Base-by-base conservation (phyloP, 1,284 basidiomycete genomes). In the Sphaerobolus stellatus region DNA sequence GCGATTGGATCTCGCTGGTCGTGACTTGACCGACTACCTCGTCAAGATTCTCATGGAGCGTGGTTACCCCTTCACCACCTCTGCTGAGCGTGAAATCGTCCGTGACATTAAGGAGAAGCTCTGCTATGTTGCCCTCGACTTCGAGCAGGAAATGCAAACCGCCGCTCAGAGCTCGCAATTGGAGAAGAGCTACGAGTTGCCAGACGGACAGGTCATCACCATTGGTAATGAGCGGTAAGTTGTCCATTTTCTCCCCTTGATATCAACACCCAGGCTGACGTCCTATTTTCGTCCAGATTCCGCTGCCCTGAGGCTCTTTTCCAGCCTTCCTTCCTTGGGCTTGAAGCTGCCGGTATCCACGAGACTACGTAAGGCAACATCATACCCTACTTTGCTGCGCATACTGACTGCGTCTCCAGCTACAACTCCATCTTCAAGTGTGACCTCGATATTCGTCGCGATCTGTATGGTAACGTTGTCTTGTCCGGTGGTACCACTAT, bases 41-140 rank as follows among this genome's bases (percentile, higher is more conserved):
- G 86, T 92, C 80, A 96, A 94, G 83, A 91, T 93, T 72, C 75
- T 97, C 68, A 90, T 84, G 75, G 94, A 97, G 80, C 88, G 94
- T 66, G 94, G 94, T 30, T 96, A 98, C 79, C 83, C 86, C 56
- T 96, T 97, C 86, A 94, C 90, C 67, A 97, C 90, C 64, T 90
- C 91, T 20, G 92, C 93, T 58, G 93, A 95, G 79, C 86, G 90
- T 70, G 94, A 96, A 85, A 94, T 97, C 60, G 94, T 97, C 68
- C 86, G 94, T 67, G 94, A 97, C 75, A 95, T 97, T 82, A 97
- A 97, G 83, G 94, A 97, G 83, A 96, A 95, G 81, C 86, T 97
- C 49, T 96, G 94, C 79, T 97, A 97, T 75, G 93, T 97, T 66
- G 94, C 94, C 36, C 85, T 96, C 64, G 94, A 97, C 79, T 97